Evolutionary conservation across 2,329 filamentous ascomycete genomes (phyloP).

Genomic region (Coniochaeta hoffmannii): DNA sequence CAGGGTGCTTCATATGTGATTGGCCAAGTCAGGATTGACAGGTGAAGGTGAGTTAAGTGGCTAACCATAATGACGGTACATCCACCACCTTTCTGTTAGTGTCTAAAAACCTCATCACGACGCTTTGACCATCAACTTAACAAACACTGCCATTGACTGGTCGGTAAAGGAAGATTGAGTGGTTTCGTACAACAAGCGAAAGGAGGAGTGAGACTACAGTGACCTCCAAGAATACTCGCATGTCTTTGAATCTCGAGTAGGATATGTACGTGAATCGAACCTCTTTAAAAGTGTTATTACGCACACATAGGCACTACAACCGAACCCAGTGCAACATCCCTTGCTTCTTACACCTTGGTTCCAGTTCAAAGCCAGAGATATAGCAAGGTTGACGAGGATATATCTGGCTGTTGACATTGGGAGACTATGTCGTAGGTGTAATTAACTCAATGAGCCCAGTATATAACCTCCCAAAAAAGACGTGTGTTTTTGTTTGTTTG

Average conservation of each 20-base stretch:
- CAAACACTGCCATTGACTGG: neutral
- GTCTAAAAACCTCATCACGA: neutral
- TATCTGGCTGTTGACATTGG: slow-evolving; percentile 14
- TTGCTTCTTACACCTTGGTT: too few relatives aligned
- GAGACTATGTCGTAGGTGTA: slow-evolving; percentile 9
- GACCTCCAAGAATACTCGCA: neutral
- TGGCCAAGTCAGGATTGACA: neutral
- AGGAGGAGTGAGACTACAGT: neutral
- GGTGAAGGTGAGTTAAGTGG: neutral
- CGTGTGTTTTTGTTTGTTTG: slow-evolving; percentile 3
- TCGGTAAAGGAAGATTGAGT: too few relatives aligned
- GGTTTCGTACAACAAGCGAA: too few relatives aligned
- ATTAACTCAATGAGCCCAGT: slow-evolving; percentile 6
- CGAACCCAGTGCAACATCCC: too few relatives aligned
- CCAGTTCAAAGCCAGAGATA: neutral
- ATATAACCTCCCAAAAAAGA: slow-evolving; percentile 10
- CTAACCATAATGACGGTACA: neutral
- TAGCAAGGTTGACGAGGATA: neutral
- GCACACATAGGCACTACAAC: too few relatives aligned
- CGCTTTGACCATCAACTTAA: neutral
- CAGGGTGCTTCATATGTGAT: neutral
- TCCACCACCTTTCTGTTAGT: neutral
- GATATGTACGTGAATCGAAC: neutral
- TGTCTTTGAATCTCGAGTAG: neutral
- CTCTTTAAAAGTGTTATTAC: too few relatives aligned